phyloP scores from a whole-genome alignment of 495 filamentous ascomycete genomes.

The Xylaria intraflava region DNA sequence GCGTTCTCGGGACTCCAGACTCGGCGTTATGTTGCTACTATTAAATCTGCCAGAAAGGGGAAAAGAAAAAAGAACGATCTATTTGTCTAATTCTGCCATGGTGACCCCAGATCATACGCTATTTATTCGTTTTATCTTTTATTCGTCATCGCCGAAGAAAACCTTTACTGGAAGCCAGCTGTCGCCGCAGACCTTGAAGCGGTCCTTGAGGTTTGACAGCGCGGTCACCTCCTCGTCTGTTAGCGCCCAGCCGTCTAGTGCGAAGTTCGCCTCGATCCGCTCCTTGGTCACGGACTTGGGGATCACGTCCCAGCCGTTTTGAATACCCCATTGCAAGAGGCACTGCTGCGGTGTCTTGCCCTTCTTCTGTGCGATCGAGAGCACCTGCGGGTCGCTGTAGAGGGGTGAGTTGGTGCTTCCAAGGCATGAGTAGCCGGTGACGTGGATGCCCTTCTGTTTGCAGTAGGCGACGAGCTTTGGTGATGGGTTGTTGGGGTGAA shows the following conservation, averaged over 20 bases:
- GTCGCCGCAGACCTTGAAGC: conserved; percentile 71
- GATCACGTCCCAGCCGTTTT: conserved; percentile 67
- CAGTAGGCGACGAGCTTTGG: conserved; percentile 74
- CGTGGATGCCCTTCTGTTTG: conserved; percentile 61
- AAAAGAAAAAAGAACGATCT: conserved; percentile 21
- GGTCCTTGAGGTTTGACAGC: conserved; percentile 56
- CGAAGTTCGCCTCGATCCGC: conserved; percentile 59
- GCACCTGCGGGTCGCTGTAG: conserved; percentile 54
- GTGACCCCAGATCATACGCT: conserved; percentile 1
- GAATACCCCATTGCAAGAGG: conserved; percentile 61
- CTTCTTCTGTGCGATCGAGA: conserved; percentile 57
- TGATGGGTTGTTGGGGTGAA: conserved; percentile 76
- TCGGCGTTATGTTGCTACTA: conserved; percentile 6
- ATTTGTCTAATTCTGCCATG: conserved; percentile 8
- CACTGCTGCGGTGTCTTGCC: conserved; percentile 63
- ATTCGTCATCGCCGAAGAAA: conserved; percentile 85
- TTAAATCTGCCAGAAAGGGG: conserved; percentile 9
- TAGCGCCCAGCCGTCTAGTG: conserved; percentile 60
- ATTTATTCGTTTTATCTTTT: background rate
- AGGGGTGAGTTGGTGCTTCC: conserved; percentile 51
- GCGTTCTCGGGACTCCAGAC: background rate
- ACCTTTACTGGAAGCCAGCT: conserved; percentile 68
- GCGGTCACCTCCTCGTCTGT: conserved; percentile 56
- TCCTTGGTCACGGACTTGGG: conserved; percentile 60
- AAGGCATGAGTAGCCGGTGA: conserved; percentile 61